Evolutionary conservation across 768 basidiomycete genomes (phyloP).

Genomic region (Leccinum rimulosum): DNA sequence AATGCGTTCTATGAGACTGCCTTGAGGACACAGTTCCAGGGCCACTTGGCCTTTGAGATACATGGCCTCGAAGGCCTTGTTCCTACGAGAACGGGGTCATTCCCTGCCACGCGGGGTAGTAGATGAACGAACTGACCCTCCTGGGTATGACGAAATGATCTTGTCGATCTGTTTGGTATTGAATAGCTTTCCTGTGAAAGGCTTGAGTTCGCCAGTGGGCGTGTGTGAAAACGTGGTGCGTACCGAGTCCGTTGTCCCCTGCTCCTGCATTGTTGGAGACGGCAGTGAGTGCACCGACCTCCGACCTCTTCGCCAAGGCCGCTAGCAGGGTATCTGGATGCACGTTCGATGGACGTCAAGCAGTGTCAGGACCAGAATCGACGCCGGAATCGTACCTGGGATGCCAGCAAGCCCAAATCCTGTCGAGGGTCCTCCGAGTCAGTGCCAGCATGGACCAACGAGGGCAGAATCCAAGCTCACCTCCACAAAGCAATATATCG

Average conservation of each 20-base stretch:
- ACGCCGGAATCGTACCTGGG: slow-evolving; percentile 52
- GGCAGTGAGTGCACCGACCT: slow-evolving; percentile 72
- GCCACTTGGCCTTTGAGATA: slow-evolving; percentile 82
- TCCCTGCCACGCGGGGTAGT: not conserved
- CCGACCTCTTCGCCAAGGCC: slow-evolving; percentile 71
- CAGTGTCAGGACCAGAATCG: too few species aligned
- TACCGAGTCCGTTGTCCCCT: slow-evolving; percentile 69
- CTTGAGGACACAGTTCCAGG: slow-evolving; percentile 89
- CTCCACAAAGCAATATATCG: slow-evolving; percentile 75
- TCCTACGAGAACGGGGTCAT: slow-evolving; percentile 43
- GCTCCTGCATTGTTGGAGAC: slow-evolving; percentile 89
- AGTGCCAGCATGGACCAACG: not conserved
- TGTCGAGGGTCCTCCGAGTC: slow-evolving; percentile 27
- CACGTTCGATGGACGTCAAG: not conserved
- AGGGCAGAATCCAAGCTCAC: slow-evolving; percentile 39
- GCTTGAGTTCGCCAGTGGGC: not conserved
- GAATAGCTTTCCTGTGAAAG: slow-evolving; percentile 61
- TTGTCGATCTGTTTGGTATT: slow-evolving; percentile 75
- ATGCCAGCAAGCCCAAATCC: slow-evolving; percentile 91
- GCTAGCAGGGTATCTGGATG: slow-evolving; percentile 73
- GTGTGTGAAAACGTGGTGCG: not conserved
- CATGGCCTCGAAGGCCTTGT: slow-evolving; percentile 80
- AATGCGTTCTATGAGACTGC: slow-evolving; percentile 84
- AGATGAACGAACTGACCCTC: slow-evolving; percentile 50
- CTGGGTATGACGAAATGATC: slow-evolving; percentile 88